phyloP scores from a whole-genome alignment of 805 yeast species.

The Teunomyces tritomae region DNA sequence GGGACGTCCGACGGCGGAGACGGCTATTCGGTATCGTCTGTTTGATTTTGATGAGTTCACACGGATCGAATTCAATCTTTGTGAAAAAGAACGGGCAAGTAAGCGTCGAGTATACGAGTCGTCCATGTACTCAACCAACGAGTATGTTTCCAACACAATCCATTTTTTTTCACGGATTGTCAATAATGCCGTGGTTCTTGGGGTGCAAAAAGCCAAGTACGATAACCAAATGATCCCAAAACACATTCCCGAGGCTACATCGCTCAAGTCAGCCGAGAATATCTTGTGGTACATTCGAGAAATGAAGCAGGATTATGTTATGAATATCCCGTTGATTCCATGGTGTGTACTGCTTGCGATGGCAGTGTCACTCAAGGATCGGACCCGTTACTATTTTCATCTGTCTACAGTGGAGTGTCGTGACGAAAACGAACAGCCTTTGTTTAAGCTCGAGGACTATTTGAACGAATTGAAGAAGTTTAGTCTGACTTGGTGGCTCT shows the following conservation, averaged over 20 bases:
- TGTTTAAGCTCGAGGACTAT: constrained; percentile 17
- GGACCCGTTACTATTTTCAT: constrained; percentile 11
- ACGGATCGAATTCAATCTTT: constrained; percentile 23
- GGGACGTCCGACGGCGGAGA: constrained; percentile 9
- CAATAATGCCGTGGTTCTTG: constrained; percentile 24
- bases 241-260: constrained; percentile 20
- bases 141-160: constrained; percentile 18
- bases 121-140: constrained; percentile 3
- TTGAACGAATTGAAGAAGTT: constrained; percentile 19
- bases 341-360: constrained; percentile 26
- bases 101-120: constrained; percentile 4
- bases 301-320: constrained; percentile 15
- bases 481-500: constrained; percentile 24
- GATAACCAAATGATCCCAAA: constrained; percentile 20
- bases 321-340: constrained; percentile 26
- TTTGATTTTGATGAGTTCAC: constrained; percentile 27
- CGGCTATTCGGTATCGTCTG: constrained; percentile 12
- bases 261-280: constrained; percentile 23
- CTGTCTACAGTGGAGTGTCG: neutral
- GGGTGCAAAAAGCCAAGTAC: constrained; percentile 26
- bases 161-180: constrained; percentile 27
- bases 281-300: constrained; percentile 23
- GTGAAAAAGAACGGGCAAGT: constrained; percentile 16
- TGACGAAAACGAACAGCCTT: neutral
- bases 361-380: constrained; percentile 22